Evolutionary conservation across 495 filamentous ascomycete species (phyloP).

Genomic region (Parathielavia appendiculata): DNA sequence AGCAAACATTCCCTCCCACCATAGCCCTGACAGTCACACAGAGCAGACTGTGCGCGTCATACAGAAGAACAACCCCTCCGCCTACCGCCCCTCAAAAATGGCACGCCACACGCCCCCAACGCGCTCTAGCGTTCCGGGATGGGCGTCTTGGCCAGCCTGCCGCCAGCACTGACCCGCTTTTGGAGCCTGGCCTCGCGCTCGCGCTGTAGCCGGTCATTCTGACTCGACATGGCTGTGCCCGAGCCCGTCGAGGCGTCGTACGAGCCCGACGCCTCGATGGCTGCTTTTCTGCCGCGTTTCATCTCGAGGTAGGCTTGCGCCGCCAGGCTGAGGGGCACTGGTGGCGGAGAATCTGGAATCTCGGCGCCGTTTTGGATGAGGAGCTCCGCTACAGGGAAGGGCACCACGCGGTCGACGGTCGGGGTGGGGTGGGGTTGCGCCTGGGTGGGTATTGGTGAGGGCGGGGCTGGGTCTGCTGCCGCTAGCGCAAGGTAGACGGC

Average conservation of each 20-base stretch:
- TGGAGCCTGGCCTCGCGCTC: constrained; percentile 53
- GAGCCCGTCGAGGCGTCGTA: constrained; percentile 17
- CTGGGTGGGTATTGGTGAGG: constrained; percentile 41
- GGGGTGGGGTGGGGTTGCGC: constrained; percentile 14
- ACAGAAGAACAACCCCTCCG: constrained; percentile 6
- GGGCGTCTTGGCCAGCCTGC: constrained; percentile 52
- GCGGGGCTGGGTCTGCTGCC: constrained; percentile 84
- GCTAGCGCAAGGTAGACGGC: constrained; percentile 85
- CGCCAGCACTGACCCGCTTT: constrained; percentile 59
- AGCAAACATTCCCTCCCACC: background rate
- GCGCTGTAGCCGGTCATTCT: constrained; percentile 40
- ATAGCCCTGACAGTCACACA: background rate
- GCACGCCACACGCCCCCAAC: constrained; percentile 28
- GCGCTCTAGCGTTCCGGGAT: constrained; percentile 51
- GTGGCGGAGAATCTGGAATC: constrained; percentile 57
- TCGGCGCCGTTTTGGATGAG: constrained; percentile 92
- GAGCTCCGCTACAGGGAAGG: constrained; percentile 86
- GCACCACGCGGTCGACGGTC: constrained; percentile 38
- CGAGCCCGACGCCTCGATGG: constrained; percentile 35
- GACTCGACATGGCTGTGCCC: constrained; percentile 7
- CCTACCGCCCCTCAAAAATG: constrained; percentile 8
- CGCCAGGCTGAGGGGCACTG: constrained; percentile 53
- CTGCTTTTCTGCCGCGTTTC: constrained; percentile 55
- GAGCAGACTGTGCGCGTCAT: background rate
- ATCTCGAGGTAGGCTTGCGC: constrained; percentile 81